Conservation (phyloP, 2,329 filamentous ascomycete genomes). For the Tolypocladium album region DNA sequence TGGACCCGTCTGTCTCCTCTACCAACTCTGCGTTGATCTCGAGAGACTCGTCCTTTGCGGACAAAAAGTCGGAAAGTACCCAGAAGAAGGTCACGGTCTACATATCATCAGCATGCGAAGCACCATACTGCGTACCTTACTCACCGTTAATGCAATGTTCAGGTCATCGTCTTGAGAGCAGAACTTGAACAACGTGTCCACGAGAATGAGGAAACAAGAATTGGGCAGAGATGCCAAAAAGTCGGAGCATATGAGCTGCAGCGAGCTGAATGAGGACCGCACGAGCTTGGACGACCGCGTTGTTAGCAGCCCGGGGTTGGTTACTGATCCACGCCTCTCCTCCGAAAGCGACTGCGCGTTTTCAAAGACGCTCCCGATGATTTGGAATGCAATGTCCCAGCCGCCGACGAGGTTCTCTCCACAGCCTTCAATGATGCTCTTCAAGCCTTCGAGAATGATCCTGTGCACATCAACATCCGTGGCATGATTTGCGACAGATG, state of each 20-base stretch:
- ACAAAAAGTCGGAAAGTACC: slow-evolving; percentile 85
- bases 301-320: slow-evolving; percentile 25
- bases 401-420: slow-evolving; percentile 75
- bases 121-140: slow-evolving; percentile 12
- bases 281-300: slow-evolving; percentile 65
- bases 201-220: slow-evolving; percentile 63
- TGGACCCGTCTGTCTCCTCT: slow-evolving; percentile 34
- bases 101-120: neutral
- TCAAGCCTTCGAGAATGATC: slow-evolving; percentile 67
- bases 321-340: slow-evolving; percentile 16
- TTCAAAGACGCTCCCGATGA: slow-evolving; percentile 74
- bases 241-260: slow-evolving; percentile 90
- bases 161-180: slow-evolving; percentile 83
- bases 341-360: slow-evolving; percentile 23
- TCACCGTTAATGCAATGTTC: slow-evolving; percentile 84
- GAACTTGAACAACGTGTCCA: slow-evolving; percentile 84
- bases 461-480: slow-evolving; percentile 73
- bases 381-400: slow-evolving; percentile 77
- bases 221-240: slow-evolving; percentile 68
- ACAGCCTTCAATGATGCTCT: slow-evolving; percentile 74
- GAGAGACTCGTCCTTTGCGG: slow-evolving; percentile 45
- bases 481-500: slow-evolving; percentile 46
- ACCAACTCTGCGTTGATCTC: slow-evolving; percentile 48
- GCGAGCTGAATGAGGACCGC: slow-evolving; percentile 75
- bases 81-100: slow-evolving; percentile 91